Percentiles rank a stretch among this genome's conserved stretches.
Conservation (phyloP, 1,284 basidiomycete genomes). For the Leccinum cinnamomeum region DNA sequence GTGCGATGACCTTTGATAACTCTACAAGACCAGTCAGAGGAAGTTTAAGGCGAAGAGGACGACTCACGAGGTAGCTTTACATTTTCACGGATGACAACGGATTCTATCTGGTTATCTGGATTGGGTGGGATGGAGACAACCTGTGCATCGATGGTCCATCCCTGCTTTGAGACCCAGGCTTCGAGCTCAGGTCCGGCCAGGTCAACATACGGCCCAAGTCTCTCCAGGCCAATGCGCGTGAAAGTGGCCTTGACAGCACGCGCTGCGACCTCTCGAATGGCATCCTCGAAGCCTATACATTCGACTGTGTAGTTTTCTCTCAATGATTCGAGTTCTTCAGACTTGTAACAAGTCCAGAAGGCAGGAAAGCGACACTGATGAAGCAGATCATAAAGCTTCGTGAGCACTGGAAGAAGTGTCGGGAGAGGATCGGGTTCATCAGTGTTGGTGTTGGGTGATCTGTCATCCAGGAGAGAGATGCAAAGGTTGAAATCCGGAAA, state of each 20-base stretch:
- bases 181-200: constrained; percentile 66
- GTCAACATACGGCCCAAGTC: constrained; percentile 74
- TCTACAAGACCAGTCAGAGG: constrained; percentile 47
- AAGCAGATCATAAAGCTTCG: constrained; percentile 73
- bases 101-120: constrained; percentile 94
- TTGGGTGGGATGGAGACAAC: constrained; percentile 79
- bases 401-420: constrained; percentile 72
- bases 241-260: constrained; percentile 80
- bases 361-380: constrained; percentile 88
- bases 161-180: constrained; percentile 66
- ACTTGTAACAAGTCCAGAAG: constrained; percentile 81
- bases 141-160: constrained; percentile 73
- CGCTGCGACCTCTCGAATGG: constrained; percentile 73
- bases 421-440: constrained; percentile 83
- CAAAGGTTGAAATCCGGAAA: constrained; percentile 94
- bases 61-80: constrained; percentile 85
- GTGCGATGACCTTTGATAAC: constrained; percentile 80
- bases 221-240: constrained; percentile 66
- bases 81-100: constrained; percentile 89
- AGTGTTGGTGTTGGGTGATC: constrained; percentile 54
- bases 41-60: constrained; percentile 3
- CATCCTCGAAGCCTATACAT: constrained; percentile 78
- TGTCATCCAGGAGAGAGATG: constrained; percentile 85
- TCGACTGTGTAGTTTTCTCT: constrained; percentile 86
- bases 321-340: constrained; percentile 64